These are phyloP conservation scores for Quercus alba DNA, from an alignment of 306 rosid species.

Conservation along the genomic window DNA sequence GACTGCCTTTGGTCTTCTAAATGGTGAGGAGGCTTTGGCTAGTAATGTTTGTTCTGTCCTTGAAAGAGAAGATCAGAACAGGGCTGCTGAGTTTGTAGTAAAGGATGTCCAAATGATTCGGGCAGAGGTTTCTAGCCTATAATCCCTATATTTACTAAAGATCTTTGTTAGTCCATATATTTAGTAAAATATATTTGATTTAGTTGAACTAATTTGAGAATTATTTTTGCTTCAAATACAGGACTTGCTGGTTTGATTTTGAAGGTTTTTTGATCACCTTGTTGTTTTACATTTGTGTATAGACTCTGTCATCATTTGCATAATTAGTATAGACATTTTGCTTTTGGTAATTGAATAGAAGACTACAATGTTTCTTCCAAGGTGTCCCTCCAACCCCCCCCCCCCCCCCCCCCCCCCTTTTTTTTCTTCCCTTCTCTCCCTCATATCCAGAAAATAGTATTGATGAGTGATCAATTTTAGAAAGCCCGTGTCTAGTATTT, in stretches of 20 bases:
- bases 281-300: neutral
- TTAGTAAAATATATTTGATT: neutral
- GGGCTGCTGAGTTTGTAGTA: neutral
- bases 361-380: neutral
- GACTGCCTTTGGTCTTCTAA: conserved; percentile 7
- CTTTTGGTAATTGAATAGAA: neutral
- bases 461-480: neutral
- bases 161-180: neutral
- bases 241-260: neutral
- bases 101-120: conserved; percentile 10
- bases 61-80: conserved; percentile 5
- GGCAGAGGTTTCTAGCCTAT: conserved; percentile 10
- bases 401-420: too few relatives aligned
- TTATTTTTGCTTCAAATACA: neutral
- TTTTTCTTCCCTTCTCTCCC: neutral
- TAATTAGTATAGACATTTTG: neutral
- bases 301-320: neutral
- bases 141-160: neutral
- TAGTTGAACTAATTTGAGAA: neutral
- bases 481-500: neutral
- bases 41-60: neutral
- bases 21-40: conserved; percentile 5
- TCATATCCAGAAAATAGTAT: too few relatives aligned
- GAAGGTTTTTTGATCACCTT: neutral
- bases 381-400: too few relatives aligned